Conservation (phyloP, 345 rosid species). For the Salix suchowensis region DNA sequence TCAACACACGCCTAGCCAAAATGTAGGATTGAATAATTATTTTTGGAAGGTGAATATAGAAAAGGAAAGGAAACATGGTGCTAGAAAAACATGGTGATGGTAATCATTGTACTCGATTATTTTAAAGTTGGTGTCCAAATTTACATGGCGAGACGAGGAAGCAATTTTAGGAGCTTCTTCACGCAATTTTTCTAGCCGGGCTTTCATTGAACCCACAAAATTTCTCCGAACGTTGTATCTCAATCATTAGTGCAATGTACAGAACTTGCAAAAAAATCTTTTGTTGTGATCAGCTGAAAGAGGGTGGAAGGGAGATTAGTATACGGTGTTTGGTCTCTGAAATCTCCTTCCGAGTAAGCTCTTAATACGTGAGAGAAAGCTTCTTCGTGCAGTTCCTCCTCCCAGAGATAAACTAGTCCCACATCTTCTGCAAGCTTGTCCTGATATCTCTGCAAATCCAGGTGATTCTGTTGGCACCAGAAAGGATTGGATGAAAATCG, state of each 20-base stretch:
- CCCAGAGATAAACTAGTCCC: neutral
- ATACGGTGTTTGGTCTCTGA: conserved; percentile 14
- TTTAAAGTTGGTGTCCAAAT: neutral
- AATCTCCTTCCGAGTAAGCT: conserved; percentile 5
- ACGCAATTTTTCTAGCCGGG: neutral
- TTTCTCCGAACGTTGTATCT: neutral
- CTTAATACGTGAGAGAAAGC: conserved; percentile 17
- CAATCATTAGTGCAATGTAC: neutral
- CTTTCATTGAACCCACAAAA: too few species aligned
- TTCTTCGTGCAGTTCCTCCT: neutral
- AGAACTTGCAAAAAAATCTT: neutral
- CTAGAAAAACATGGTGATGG: too few species aligned
- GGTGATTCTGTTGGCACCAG: conserved; percentile 38
- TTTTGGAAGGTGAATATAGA: too few species aligned
- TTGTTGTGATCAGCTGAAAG: neutral
- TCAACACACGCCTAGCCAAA: too few species aligned
- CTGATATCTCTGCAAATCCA: conserved; percentile 5
- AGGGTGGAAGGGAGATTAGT: neutral
- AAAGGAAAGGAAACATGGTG: too few species aligned
- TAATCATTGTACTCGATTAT: too few species aligned
- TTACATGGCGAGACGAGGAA: neutral
- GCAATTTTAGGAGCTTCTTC: neutral
- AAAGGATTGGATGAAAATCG: conserved; percentile 38
- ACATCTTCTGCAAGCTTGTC: conserved; percentile 24
- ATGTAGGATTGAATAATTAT: too few species aligned